Evolutionary conservation across 2,329 filamentous ascomycete species (phyloP).

Genomic region (Teratosphaeria nubilosa): DNA sequence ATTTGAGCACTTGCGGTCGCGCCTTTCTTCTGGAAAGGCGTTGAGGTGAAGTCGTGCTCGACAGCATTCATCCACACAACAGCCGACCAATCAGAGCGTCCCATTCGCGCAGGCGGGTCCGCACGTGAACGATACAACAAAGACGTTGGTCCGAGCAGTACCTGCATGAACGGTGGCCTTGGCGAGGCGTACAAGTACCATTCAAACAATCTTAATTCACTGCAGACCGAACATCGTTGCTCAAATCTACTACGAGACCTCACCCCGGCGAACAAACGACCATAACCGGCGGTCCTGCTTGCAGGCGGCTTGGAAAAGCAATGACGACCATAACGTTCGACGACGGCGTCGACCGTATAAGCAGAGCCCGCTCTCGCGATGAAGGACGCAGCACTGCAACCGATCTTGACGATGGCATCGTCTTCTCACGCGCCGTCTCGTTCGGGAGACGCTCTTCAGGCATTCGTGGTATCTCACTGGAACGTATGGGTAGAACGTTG

Average conservation of each 20-base stretch:
- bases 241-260: neutral
- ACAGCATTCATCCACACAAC: neutral
- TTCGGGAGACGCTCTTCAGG: constrained; percentile 2
- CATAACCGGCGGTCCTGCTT: neutral
- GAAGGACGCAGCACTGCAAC: neutral
- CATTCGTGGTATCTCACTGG: constrained; percentile 3
- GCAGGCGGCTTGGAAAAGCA: neutral
- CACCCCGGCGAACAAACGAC: neutral
- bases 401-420: neutral
- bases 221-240: no score
- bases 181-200: neutral
- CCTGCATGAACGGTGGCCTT: neutral
- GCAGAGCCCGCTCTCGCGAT: neutral
- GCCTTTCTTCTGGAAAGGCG: neutral
- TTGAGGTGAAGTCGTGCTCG: neutral
- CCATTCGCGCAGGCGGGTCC: neutral
- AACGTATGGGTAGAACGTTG: neutral
- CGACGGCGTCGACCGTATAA: neutral
- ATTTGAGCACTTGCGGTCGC: neutral
- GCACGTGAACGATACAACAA: neutral
- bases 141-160: neutral
- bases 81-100: neutral
- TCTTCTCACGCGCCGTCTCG: constrained; percentile 11
- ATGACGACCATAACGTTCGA: neutral
- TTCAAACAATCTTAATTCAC: neutral